Evolutionary conservation across 2,329 filamentous ascomycete species (phyloP).

Genomic region (Metarhizium sp.): DNA sequence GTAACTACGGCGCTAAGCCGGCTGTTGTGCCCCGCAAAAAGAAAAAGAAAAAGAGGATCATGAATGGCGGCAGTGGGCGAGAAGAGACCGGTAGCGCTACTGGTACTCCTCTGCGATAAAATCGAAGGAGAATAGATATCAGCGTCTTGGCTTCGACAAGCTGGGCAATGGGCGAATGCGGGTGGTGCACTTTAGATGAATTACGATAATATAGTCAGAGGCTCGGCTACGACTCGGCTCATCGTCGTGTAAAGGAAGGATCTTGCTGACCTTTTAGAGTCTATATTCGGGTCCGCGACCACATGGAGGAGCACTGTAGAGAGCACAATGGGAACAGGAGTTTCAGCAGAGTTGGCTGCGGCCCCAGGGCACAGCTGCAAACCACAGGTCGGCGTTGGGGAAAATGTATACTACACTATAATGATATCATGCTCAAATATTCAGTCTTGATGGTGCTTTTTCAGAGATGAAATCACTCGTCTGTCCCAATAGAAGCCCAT

Average conservation of each 20-base stretch:
- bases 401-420: background rate
- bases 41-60: conserved; percentile 64
- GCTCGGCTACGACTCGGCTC: too few species aligned
- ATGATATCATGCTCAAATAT: background rate
- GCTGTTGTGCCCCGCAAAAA: conserved; percentile 64
- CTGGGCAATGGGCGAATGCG: too few species aligned
- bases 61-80: conserved; percentile 37
- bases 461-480: background rate
- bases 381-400: background rate
- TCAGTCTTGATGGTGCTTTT: background rate
- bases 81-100: conserved; percentile 51
- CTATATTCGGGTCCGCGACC: too few species aligned
- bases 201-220: too few species aligned
- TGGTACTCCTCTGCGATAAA: conserved; percentile 45
- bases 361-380: background rate
- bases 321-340: too few species aligned
- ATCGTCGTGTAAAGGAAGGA: too few species aligned
- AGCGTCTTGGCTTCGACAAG: too few species aligned
- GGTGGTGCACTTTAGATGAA: too few species aligned
- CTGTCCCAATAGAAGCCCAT: background rate
- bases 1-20: conserved; percentile 65
- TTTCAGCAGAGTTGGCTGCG: too few species aligned
- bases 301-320: too few species aligned
- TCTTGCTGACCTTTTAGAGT: too few species aligned
- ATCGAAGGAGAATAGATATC: background rate